phyloP scores from a whole-genome alignment of 257 asterid species.

The Fraxinus cuspidata region DNA sequence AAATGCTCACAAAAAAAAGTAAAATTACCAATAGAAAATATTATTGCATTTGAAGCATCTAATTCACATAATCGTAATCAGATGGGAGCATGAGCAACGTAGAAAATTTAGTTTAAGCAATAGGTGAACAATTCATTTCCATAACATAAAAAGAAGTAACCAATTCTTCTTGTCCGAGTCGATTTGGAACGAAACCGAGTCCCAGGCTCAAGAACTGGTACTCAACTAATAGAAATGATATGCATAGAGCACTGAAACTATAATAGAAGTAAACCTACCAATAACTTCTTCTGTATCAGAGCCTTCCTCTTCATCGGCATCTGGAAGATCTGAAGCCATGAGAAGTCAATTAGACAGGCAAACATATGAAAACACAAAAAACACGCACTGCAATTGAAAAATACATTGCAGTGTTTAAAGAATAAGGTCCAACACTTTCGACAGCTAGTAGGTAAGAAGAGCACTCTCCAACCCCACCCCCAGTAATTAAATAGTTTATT shows the following conservation, averaged over 20 bases:
- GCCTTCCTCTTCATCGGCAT: conserved; percentile 68
- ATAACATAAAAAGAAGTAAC: neutral
- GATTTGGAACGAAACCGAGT: too few species aligned
- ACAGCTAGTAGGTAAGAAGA: neutral
- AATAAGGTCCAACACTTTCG: conserved; percentile 4
- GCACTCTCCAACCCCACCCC: neutral
- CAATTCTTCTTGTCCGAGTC: neutral
- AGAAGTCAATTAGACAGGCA: conserved; percentile 23
- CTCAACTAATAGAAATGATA: neutral
- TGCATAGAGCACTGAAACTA: neutral
- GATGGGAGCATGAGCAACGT: neutral
- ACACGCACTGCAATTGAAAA: neutral
- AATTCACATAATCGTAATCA: neutral
- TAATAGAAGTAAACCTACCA: conserved; percentile 38
- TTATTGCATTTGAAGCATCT: neutral
- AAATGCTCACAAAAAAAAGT: neutral
- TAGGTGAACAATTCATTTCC: neutral
- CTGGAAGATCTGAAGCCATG: conserved; percentile 72
- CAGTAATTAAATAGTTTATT: neutral
- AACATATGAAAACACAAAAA: neutral
- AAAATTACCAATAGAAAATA: conserved; percentile 1
- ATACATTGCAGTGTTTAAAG: conserved; percentile 4
- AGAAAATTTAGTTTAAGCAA: neutral
- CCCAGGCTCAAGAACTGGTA: too few species aligned
- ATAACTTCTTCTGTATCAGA: conserved; percentile 52